Conservation (phyloP, 768 basidiomycete genomes). For the Heimioporus sp. region DNA sequence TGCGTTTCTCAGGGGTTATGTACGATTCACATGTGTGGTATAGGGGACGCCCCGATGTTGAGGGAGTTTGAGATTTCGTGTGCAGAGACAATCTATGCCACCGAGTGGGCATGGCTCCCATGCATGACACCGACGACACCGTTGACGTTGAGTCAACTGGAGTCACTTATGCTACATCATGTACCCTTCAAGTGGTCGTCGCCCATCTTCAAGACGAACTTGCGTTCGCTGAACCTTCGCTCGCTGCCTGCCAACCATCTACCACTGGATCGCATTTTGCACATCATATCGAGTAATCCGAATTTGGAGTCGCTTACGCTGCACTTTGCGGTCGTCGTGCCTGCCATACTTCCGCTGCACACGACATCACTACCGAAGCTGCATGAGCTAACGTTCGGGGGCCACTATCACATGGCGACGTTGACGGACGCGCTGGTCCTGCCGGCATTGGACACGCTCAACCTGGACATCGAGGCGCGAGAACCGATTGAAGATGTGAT, state of each 20-base stretch:
- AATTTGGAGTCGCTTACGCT: constrained; percentile 54
- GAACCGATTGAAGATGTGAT: constrained; percentile 76
- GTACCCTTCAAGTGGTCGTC: constrained; percentile 79
- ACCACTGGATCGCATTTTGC: constrained; percentile 66
- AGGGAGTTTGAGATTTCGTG: constrained; percentile 78
- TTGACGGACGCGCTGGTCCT: constrained; percentile 61
- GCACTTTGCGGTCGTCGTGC: constrained; percentile 59
- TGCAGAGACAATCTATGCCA: constrained; percentile 55
- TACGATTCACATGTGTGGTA: constrained; percentile 1
- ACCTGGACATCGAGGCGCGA: constrained; percentile 70
- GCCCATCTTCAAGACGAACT: constrained; percentile 60
- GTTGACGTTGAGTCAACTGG: constrained; percentile 45
- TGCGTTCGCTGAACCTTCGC: constrained; percentile 60
- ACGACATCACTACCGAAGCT: constrained; percentile 54
- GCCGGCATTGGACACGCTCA: constrained; percentile 57
- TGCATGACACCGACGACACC: constrained; percentile 38
- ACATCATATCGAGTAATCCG: constrained; percentile 59
- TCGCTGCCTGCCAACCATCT: constrained; percentile 62
- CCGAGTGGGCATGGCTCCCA: constrained; percentile 78
- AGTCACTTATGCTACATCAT: constrained; percentile 62
- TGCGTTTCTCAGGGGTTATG: neutral
- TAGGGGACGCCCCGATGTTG: constrained; percentile 72
- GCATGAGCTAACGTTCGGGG: constrained; percentile 56
- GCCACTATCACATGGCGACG: constrained; percentile 61
- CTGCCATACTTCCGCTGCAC: constrained; percentile 60